Evolutionary conservation across 129 eudicot species (phyloP), one percentile per base, ranked within the genome.

Genomic region (Saposhnikovia divaricata): DNA sequence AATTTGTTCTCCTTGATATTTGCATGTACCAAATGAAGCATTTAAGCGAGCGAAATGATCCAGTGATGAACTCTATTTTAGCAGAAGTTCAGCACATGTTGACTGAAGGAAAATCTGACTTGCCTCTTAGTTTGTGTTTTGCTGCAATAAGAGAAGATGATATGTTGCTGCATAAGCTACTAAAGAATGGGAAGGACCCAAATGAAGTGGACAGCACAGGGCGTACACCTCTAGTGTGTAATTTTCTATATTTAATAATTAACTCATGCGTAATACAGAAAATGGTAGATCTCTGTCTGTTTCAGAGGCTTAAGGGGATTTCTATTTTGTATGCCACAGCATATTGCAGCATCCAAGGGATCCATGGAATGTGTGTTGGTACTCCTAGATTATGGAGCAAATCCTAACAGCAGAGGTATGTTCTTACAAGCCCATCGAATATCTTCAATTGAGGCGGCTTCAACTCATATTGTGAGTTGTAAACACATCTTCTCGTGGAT

Each of bases 121-220:
- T 93, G 88, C 98, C 98, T 78, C 82, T 93, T 18, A 92, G 92
- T 85, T 85, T 93, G 79, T 85, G 92, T 81, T 93, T 93, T 91
- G 92, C 98, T 11, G 96, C 89, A 61, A 69, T 79, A 75, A 86
- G 97, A 82, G 92, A 83, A 46, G 97, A 93, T 80, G 95, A 89
- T 47, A 78, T 85, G 25, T 76, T 93, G 88, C 75, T 91, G 82
- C 87, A 81, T 78, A 82, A 90, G 55, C 81, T 93, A 86, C 91
- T 93, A 75, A 85, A 73, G 76, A 88, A 86, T 44, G 97, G 97
- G 75, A 80, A 80, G 80, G 91, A 93, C 48, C 87, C 98, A 59
- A 87, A 93, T 77, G 97, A 93, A 83, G 18, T 81, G 75, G 93
- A 89, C 55, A 74, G 71, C 80, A 83, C 69, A 61, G 91, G 97